Conservation (phyloP, 208 protist genomes). For the Blechomonas ayalai region DNA sequence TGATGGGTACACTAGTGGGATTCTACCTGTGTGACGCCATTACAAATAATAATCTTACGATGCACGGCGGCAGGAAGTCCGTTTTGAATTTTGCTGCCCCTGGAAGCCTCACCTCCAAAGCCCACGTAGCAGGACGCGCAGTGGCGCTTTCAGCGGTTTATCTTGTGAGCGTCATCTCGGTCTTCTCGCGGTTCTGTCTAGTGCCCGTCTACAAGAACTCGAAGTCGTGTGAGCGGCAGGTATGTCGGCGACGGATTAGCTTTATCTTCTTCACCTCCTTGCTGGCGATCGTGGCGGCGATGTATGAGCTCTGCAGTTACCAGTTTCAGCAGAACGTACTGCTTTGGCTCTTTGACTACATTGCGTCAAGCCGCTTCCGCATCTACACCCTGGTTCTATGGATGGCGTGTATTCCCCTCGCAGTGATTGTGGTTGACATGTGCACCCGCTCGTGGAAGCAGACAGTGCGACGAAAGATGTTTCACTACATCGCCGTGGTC, state of each 20-base stretch:
- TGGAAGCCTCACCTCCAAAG: slow-evolving; percentile 54
- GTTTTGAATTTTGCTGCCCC: slow-evolving; percentile 29
- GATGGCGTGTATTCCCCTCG: slow-evolving; percentile 36
- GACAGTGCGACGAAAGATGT: slow-evolving; percentile 78
- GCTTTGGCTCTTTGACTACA: slow-evolving; percentile 64
- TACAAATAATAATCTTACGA: slow-evolving; percentile 56
- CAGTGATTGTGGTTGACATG: slow-evolving; percentile 39
- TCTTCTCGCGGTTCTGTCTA: slow-evolving; percentile 38
- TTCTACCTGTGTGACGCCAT: slow-evolving; percentile 75
- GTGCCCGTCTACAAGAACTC: slow-evolving; percentile 58
- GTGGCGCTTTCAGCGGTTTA: slow-evolving; percentile 58
- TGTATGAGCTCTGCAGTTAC: slow-evolving; percentile 31
- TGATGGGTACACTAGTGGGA: slow-evolving; percentile 61
- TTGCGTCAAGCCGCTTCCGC: slow-evolving; percentile 51
- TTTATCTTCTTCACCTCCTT: slow-evolving; percentile 44
- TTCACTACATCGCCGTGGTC: slow-evolving; percentile 79
- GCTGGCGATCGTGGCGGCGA: slow-evolving; percentile 16
- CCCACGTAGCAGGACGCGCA: slow-evolving; percentile 62
- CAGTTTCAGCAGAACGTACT: slow-evolving; percentile 53
- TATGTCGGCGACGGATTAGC: slow-evolving; percentile 59
- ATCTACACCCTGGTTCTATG: slow-evolving; percentile 47
- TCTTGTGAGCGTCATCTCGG: slow-evolving; percentile 22
- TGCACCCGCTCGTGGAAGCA: slow-evolving; percentile 29
- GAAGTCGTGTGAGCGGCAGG: slow-evolving; percentile 52
- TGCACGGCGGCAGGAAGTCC: slow-evolving; percentile 22